Base-by-base conservation (phyloP, 75 land plant species). In the Selaginella moellendorffii region DNA sequence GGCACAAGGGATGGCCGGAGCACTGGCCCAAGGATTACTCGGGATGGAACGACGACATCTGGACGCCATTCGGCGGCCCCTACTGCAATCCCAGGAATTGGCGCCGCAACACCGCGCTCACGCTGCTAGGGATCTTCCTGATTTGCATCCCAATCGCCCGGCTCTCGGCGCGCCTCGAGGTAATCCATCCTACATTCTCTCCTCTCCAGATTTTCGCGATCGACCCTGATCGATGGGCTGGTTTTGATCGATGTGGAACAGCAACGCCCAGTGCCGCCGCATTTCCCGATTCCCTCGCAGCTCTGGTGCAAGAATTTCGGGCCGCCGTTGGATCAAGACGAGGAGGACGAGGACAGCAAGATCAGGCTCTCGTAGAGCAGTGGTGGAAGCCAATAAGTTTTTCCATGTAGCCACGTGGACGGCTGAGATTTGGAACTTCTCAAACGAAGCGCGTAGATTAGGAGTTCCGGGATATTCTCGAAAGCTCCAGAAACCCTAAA, bases 1-100 rank as follows among this genome's bases (percentile, higher is more conserved):
- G 46, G 46, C 46, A 36, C 46, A 36, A 36, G 46, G 46, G 46
- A 36, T 36, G 46, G 46, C 46, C 46, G 14, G 46, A 36, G 46
- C 5, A 36, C 14, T 36, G 46, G 46, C 46, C 46, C 5, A 36
- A 36, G 46, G 46, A 64, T 28, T 73, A 67, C 53, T 70, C 69
- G 1, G 79, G 62, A 12, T 93, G 82, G 65, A 76, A 90, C 27
- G 66, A 31, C 21, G 82, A 83, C 67, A 95, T 93, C 12, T 93
- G 98, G 98, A 89, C 79, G 68, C 75, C 87, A 79, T 79, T 85
- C 0, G 98, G 98, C 28, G 98, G 97, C n/a, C 85, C 90, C 51
- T 62, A 74, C 71, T 93, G 96, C 65, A 62, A 88, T 36, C 98
- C 96, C 24, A 80, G 74, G 65, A 75, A 83, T 69, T 93, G 98